Evolutionary conservation across 208 protist species (phyloP), one percentile per base, ranked within the genome.

Genomic region (Wallacemonas collosoma): DNA sequence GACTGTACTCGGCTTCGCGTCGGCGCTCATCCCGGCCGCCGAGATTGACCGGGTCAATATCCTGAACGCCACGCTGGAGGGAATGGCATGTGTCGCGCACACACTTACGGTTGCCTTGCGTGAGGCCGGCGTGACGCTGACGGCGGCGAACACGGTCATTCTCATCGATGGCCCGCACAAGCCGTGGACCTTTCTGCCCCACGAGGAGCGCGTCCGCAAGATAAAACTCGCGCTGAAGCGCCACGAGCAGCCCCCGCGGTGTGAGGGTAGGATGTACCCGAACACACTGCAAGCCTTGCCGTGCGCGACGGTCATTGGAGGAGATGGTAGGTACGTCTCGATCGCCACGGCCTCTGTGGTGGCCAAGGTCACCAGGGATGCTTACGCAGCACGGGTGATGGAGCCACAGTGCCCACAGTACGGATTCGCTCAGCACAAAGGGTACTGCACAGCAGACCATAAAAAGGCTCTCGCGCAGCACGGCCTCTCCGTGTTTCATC

Each of bases 1-100:
- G 40, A 65, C 74, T 1, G 50, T 83, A 36, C 73, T 85, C 9
- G 80, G 66, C 2, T 14, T 89, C 11, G 26, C 78, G 5, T 72
- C 66, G 8, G 14, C 26, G 11, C 71, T 90, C 1, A 71, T 87
- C 9, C 63, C 73, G 4, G 68, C 76, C 8, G 48, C 58, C 1
- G 74, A 72, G 35, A 86, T 90, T 41, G 76, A 87, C 58, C 48
- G 54, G 11, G 68, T 79, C 3, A 90, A 90, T 58, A 87, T 90
- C 53, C 74, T 85, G 14, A 87, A 90, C 41, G 85, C 85, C 5
- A 82, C 85, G 15, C 68, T 90, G 45, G 85, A 90, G 64, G 85
- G 82, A 2, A 90, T 90, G 85, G 43, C 79, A 8, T 43, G 57
- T 17, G 81, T 77, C 17, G 73, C 61, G 51, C 47, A 62, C 63